phyloP scores from a whole-genome alignment of 164 flowering plant species.

The Aristolochia californica region DNA sequence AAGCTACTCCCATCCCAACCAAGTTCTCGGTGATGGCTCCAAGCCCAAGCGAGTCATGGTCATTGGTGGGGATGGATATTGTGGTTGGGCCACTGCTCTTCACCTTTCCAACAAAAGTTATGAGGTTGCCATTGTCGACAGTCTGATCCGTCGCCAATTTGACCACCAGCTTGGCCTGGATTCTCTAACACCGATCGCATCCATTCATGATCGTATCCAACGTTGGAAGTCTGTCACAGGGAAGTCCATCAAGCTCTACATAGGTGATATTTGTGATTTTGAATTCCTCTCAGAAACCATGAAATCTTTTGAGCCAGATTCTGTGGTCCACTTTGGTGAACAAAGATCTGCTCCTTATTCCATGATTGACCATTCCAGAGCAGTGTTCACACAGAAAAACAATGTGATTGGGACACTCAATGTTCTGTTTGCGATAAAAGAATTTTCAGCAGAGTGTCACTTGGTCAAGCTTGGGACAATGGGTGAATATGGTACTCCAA shows the following conservation, averaged over 20 bases:
- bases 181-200: constrained; percentile 85
- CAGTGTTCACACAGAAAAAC: constrained; percentile 82
- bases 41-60: constrained; percentile 68
- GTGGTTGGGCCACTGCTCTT: constrained; percentile 98
- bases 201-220: constrained; percentile 71
- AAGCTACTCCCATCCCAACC: constrained; percentile 15
- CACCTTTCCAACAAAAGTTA: constrained; percentile 81
- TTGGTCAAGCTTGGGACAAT: constrained; percentile 94
- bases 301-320: constrained; percentile 74
- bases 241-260: constrained; percentile 53
- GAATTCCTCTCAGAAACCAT: constrained; percentile 41
- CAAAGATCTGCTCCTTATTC: constrained; percentile 98
- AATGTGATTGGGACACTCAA: constrained; percentile 18
- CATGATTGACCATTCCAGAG: constrained; percentile 93
- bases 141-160: constrained; percentile 76
- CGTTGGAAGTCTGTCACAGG: constrained; percentile 81
- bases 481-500: constrained; percentile 99
- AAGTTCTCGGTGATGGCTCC: constrained; percentile 22
- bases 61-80: constrained; percentile 97
- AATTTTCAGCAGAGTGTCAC: constrained; percentile 73
- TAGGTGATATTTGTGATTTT: constrained; percentile 63
- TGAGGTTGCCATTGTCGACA: constrained; percentile 85
- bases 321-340: constrained; percentile 96
- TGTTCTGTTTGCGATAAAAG: constrained; percentile 34
- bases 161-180: constrained; percentile 92